Evolutionary conservation across 805 yeast genomes (phyloP), one percentile per base, ranked within the genome.

Genomic region (Kluyveromyces wickerhamii): DNA sequence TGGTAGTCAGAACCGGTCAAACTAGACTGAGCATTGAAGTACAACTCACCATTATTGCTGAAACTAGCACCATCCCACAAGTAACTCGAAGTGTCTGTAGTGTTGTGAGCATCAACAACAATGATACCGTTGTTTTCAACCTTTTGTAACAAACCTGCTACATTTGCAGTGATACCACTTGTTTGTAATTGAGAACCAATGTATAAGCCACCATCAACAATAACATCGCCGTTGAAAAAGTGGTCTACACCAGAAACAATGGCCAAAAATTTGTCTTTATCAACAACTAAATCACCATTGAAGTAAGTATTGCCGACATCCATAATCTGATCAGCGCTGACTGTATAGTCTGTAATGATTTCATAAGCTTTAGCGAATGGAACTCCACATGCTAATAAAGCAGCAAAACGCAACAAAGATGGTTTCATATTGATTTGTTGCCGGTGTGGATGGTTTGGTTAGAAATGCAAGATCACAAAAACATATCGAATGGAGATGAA

Each of bases 51-150:
- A 11, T 18, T 16, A 24, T 42, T 42, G 10, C 20, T 14, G 25
- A 42, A 40, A 4, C 29, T 28, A 2, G 33, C 15, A 19, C 42
- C 44, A 13, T 12, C 27, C 37, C 37, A 40, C 12, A 18, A 37
- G 19, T 33, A 20, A 13, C 35, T 33, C 27, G 36, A 19, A n/a
- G 39, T 37, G 13, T 25, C 7, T 2, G 43, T 24, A 20, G 36
- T 36, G 19, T 42, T 42, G 27, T 33, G 26, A 20, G 33, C 30
- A 19, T 42, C 40, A 12, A 42, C 34, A 11, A 42, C 47, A 21
- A 38, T 32, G 10, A 29, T 15, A 34, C 47, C 47, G 24, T 22
- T 21, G 36, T 42, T 42, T 11, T 25, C 27, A 8, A 40, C 28
- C 3, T 18, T 24, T 7, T 18, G 18, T 18, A 21, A 13, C 7